phyloP scores from a whole-genome alignment of 2,329 filamentous ascomycete species.

The Pseudogymnoascus sp. region DNA sequence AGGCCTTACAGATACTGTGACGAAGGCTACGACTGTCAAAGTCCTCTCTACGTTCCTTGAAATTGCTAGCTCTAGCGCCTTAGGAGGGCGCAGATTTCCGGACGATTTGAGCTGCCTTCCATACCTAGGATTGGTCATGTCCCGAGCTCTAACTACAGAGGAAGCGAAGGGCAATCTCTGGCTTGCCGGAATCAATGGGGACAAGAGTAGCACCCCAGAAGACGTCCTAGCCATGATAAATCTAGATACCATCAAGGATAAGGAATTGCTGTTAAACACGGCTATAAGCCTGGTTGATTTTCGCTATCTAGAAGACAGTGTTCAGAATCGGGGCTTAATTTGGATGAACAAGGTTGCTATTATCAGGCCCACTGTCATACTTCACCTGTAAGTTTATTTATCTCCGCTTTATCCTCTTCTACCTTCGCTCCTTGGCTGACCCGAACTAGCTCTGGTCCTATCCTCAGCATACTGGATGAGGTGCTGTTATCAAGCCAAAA shows the following conservation, averaged over 20 bases:
- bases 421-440: conserved; percentile 18
- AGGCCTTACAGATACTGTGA: conserved; percentile 56
- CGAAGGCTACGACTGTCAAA: conserved; percentile 50
- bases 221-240: conserved; percentile 37
- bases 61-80: conserved; percentile 34
- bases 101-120: conserved; percentile 34
- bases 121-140: conserved; percentile 54
- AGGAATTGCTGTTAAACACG: conserved; percentile 55
- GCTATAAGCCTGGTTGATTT: conserved; percentile 62
- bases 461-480: conserved; percentile 53
- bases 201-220: conserved; percentile 35
- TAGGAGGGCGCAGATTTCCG: conserved; percentile 21
- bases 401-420: neutral
- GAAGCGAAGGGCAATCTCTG: conserved; percentile 57
- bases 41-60: conserved; percentile 57
- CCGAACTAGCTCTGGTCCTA: conserved; percentile 43
- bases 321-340: conserved; percentile 51
- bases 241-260: conserved; percentile 45
- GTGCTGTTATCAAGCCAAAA: conserved; percentile 55
- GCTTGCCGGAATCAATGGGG: conserved; percentile 48
- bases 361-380: conserved; percentile 48
- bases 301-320: conserved; percentile 53
- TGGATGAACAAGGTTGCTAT: conserved; percentile 54
- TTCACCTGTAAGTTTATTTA: conserved; percentile 45
- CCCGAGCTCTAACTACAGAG: conserved; percentile 48